phyloP scores from a whole-genome alignment of 768 basidiomycete species.

The Pisolithus marmoratus region DNA sequence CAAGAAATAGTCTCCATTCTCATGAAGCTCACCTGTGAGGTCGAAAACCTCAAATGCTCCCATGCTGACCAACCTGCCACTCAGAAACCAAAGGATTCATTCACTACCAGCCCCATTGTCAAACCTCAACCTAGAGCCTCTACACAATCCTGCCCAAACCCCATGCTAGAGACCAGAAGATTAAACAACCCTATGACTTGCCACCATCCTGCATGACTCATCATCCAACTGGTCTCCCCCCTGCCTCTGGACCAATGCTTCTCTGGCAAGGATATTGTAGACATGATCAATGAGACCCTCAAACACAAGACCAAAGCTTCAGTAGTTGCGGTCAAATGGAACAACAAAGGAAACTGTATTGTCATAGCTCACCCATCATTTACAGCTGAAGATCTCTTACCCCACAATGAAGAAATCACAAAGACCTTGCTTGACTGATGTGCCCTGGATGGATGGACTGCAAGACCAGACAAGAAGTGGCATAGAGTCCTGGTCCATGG shows the following conservation, averaged over 20 bases:
- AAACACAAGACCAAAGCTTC: background rate
- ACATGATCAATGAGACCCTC: background rate
- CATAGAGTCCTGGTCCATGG: background rate
- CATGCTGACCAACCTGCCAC: too few species aligned
- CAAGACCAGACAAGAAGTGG: background rate
- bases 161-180: too few species aligned
- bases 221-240: background rate
- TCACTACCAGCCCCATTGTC: too few species aligned
- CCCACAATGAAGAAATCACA: background rate
- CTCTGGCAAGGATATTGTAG: background rate
- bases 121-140: too few species aligned
- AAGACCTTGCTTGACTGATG: too few species aligned
- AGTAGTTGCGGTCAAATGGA: background rate
- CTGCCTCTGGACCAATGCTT: background rate
- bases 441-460: background rate
- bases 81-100: too few species aligned
- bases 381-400: background rate
- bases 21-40: too few species aligned
- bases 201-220: background rate
- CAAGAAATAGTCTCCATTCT: too few species aligned
- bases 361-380: background rate
- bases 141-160: too few species aligned
- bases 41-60: too few species aligned
- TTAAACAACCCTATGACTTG: background rate
- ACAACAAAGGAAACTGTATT: background rate